Conservation (phyloP, 805 yeast genomes). For the Trichomonascus vanleenenianus region DNA sequence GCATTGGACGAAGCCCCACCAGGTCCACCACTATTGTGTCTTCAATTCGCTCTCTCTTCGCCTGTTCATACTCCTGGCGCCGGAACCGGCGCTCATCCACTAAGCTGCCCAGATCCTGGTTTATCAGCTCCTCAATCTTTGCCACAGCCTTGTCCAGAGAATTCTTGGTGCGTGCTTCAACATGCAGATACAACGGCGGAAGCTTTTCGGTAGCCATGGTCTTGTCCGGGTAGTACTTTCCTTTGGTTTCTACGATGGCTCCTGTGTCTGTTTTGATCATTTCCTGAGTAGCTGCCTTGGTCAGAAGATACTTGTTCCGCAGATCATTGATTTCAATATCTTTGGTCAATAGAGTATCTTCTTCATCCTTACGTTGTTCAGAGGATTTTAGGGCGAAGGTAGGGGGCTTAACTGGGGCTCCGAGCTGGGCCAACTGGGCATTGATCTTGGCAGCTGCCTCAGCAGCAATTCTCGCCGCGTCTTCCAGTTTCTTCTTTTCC, state of each 20-base stretch:
- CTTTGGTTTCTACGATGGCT: conserved; percentile 25
- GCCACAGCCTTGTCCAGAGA: conserved; percentile 49
- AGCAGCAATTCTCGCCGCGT: conserved; percentile 10
- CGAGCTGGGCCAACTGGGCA: conserved; percentile 21
- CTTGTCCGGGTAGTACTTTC: conserved; percentile 30
- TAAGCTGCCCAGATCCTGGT: conserved; percentile 22
- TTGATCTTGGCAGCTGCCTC: conserved; percentile 26
- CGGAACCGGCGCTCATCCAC: conserved; percentile 24
- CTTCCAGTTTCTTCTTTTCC: neutral
- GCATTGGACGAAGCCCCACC: conserved; percentile 14
- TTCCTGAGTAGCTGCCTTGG: conserved; percentile 28
- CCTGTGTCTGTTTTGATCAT: conserved; percentile 26
- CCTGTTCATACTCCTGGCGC: conserved; percentile 14
- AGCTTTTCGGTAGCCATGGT: conserved; percentile 24
- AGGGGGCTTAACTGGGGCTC: neutral
- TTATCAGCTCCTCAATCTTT: conserved; percentile 51
- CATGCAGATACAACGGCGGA: conserved; percentile 31
- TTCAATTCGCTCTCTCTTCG: conserved; percentile 2
- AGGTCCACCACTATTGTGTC: neutral
- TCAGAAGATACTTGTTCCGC: conserved; percentile 29
- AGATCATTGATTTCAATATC: conserved; percentile 30
- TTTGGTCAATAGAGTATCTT: conserved; percentile 9
- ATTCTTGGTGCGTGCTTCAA: conserved; percentile 52
- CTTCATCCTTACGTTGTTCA: neutral
- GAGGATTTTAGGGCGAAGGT: neutral